A percentile compares a stretch with the other conserved stretches of the same genome.
These are phyloP conservation scores for Stephanocyclus meneghinianus DNA, from an alignment of 352 stramenopile genomes.

Conservation along the genomic window DNA sequence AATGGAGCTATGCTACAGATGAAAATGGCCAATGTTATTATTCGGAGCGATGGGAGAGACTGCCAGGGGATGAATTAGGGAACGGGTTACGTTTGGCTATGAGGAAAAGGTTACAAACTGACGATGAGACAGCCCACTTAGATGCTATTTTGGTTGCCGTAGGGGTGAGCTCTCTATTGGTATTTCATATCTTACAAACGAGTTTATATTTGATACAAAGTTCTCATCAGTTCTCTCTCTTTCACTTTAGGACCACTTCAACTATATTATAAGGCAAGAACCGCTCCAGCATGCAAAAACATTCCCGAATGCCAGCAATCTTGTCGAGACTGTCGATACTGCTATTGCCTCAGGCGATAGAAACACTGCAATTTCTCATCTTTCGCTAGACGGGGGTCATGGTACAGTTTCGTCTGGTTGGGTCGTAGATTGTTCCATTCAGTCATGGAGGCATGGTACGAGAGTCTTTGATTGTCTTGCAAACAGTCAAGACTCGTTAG, in stretches of 20 bases:
- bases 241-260: conserved; percentile 66
- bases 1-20: conserved; percentile 72
- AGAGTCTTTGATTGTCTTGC: conserved; percentile 36
- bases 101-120: conserved; percentile 21
- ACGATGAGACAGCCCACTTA: conserved; percentile 18
- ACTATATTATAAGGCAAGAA: conserved; percentile 59
- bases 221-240: conserved; percentile 1
- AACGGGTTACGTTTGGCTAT: conserved; percentile 42
- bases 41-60: conserved; percentile 73
- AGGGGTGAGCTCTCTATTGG: conserved; percentile 17
- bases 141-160: conserved; percentile 70
- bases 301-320: conserved; percentile 31
- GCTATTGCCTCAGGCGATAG: conserved; percentile 58
- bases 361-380: conserved; percentile 50
- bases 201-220: background rate
- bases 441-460: conserved; percentile 65
- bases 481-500: background rate
- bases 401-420: conserved; percentile 62
- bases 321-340: conserved; percentile 63
- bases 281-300: conserved; percentile 28
- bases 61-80: conserved; percentile 32
- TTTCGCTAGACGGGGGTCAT: conserved; percentile 70
- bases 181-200: background rate
- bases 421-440: conserved; percentile 70
- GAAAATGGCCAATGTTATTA: conserved; percentile 74